These are phyloP conservation scores for Arthrobotrys iridis DNA, from an alignment of 2,329 filamentous ascomycete species.

Conservation along the genomic window DNA sequence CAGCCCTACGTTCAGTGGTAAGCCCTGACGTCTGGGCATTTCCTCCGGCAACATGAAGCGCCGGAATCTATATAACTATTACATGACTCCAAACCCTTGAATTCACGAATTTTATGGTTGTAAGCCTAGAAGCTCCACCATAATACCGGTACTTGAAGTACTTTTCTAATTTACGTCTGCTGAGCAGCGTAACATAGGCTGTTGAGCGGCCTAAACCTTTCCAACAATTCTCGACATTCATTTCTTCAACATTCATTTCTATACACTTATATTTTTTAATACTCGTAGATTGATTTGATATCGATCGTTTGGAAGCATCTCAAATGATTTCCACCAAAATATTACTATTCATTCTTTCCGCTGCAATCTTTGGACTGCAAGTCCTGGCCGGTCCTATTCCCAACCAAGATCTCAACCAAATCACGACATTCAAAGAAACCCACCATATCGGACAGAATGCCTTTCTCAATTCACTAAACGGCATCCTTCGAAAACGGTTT, in stretches of 20 bases:
- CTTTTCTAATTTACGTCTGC: conserved; percentile 36
- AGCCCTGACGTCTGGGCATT: not conserved
- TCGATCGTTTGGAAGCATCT: not conserved
- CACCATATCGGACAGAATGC: not conserved
- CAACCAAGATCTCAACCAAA: conserved; percentile 14
- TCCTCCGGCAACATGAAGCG: not conserved
- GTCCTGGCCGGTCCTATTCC: conserved; percentile 32
- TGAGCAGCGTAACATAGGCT: conserved; percentile 45
- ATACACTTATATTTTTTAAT: not conserved
- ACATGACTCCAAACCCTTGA: not conserved
- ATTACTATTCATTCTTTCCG: conserved; percentile 24
- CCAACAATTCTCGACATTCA: not conserved
- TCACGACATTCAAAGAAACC: conserved; percentile 24
- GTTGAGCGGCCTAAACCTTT: conserved; percentile 32
- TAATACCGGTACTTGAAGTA: conserved; percentile 36
- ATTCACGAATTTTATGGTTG: not conserved
- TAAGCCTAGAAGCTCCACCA: conserved; percentile 20
- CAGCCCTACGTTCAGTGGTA: conserved; percentile 18
- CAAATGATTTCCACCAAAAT: conserved; percentile 42
- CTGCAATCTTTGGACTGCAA: conserved; percentile 41
- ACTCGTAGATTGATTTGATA: not conserved
- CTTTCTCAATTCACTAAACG: not conserved
- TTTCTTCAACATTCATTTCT: not conserved
- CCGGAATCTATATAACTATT: conserved; percentile 13
- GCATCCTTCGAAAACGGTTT: conserved; percentile 6